Evolutionary conservation across 2,329 filamentous ascomycete species (phyloP), one percentile per base, ranked within the genome.

Genomic region (Alternaria metachromatica): DNA sequence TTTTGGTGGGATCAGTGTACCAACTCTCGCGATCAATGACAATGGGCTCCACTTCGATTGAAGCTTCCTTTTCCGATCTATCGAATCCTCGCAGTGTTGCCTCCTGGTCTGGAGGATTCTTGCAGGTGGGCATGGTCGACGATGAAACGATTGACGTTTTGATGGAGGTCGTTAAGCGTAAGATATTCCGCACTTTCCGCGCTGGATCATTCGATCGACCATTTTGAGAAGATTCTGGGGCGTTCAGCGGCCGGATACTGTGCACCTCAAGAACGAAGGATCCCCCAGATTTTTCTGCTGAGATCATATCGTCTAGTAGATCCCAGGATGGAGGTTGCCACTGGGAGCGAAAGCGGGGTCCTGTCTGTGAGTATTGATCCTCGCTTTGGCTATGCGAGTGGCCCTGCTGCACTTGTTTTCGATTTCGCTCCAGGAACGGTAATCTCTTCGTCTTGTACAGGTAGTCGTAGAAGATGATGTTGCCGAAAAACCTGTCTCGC

Each of bases 391-490:
- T 28, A 13, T 63, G 48, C 30, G 71, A 45, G 15, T 56, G 45
- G 21, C 71, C 62, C 11, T 68, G 61, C n/a, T 69, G 58, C 11
- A 68, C 68, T 20, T 66, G 62, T 7, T 56, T 66, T 4, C 76
- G 54, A 18, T 77, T 79, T 37, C 76, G 67, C 45, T 67, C 60
- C 9, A 79, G 64, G 43, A 79, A 75, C 10, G 68, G 57, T 11
- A 67, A 71, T 9, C 67, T 65, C 30, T 72, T 66, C 18, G 61
- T 70, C n/a, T 33, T 54, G 13, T 63, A 56, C n/a, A 78, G 26
- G 46, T 68, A 74, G 8, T 71, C 61, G 64, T 76, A 77, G 25
- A 76, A 54, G 48, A 74, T 46, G 11, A 73, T 63, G 41, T 76
- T 77, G 41, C 74, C 74, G 8, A 60, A 58, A 50, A 69, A 71